phyloP scores from a whole-genome alignment of 2,329 filamentous ascomycete species.

The Talaromyces albobiverticillius region DNA sequence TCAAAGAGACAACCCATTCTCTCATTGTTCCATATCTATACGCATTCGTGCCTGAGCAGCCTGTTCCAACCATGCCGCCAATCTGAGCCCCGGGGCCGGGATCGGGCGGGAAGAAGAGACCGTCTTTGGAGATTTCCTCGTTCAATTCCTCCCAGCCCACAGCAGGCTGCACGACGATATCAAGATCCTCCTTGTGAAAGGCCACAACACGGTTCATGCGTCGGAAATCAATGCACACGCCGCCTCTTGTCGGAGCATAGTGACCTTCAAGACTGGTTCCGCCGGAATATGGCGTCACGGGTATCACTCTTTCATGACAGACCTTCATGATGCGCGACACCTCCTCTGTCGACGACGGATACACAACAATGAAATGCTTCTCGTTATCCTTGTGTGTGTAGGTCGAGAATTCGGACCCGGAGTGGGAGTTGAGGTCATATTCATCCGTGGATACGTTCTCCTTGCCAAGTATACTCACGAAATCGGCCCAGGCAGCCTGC shows the following conservation, averaged over 20 bases:
- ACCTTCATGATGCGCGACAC: conserved; percentile 86
- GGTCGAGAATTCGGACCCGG: conserved; percentile 63
- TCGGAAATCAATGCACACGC: conserved; percentile 81
- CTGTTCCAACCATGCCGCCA: conserved; percentile 63
- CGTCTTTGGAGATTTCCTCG: conserved; percentile 67
- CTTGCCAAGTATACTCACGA: conserved; percentile 59
- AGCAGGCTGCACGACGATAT: conserved; percentile 74
- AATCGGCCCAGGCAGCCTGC: conserved; percentile 64
- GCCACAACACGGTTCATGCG: conserved; percentile 78
- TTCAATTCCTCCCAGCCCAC: conserved; percentile 86
- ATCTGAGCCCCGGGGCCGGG: conserved; percentile 91
- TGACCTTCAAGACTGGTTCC: conserved; percentile 89
- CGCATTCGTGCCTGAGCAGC: conserved; percentile 72
- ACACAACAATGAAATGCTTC: conserved; percentile 63
- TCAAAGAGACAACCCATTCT: conserved; percentile 85
- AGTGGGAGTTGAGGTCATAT: conserved; percentile 54
- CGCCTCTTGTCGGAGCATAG: conserved; percentile 76
- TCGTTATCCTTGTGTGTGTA: conserved; percentile 43
- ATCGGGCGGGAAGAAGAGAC: conserved; percentile 88
- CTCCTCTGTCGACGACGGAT: conserved; percentile 73
- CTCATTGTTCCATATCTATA: conserved; percentile 94
- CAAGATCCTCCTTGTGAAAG: conserved; percentile 73
- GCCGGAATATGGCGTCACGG: conserved; percentile 82
- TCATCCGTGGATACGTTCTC: conserved; percentile 61
- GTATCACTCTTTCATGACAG: conserved; percentile 75